These are phyloP conservation scores for Eremochloa ophiuroides DNA, from an alignment of 176 grass and related monocot species.

Conservation along the genomic window DNA sequence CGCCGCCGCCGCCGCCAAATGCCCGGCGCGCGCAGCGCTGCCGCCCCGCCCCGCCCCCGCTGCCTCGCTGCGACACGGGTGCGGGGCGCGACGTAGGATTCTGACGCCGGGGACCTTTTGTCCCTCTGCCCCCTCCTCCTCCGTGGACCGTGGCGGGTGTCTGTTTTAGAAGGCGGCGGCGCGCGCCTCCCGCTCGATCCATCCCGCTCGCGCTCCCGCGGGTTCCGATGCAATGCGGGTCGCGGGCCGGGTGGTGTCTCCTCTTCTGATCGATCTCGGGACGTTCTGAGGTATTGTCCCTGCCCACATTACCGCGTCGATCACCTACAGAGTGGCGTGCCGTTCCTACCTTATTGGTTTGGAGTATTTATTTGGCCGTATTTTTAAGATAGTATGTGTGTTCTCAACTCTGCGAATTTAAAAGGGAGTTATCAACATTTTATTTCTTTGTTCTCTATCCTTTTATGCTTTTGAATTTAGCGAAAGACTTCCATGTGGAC, in stretches of 20 bases:
- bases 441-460: background rate
- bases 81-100: constrained; percentile 11
- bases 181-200: constrained; percentile 4
- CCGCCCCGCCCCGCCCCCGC: constrained; percentile 21
- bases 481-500: background rate
- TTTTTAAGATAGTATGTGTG: background rate
- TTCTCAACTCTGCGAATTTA: background rate
- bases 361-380: background rate
- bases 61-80: constrained; percentile 18
- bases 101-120: background rate
- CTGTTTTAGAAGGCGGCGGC: background rate
- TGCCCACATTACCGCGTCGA: background rate
- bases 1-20: constrained; percentile 1
- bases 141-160: background rate
- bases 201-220: background rate
- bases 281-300: constrained; percentile 8
- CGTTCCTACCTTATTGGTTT: background rate
- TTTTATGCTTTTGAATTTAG: constrained; percentile 9
- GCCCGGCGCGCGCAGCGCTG: constrained; percentile 21
- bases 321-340: background rate
- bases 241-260: background rate
- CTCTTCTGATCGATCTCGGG: background rate
- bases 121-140: background rate
- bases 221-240: constrained; percentile 4
- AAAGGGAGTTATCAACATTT: background rate